phyloP scores from a whole-genome alignment of 2,329 filamentous ascomycete species.

The Sporothrix brunneoviolacea region DNA sequence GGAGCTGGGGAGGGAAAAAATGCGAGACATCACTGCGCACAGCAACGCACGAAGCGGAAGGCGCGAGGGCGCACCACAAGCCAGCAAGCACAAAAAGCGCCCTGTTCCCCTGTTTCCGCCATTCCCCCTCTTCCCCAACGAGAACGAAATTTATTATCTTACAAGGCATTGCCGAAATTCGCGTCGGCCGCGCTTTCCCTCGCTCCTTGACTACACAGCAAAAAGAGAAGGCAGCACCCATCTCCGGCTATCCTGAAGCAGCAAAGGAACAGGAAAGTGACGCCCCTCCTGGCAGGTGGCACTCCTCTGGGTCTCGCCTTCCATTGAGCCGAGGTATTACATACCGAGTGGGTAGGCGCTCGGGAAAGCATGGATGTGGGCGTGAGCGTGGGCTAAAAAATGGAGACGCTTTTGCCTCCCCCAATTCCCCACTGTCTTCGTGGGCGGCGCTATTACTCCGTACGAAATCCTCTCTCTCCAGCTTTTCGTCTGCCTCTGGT shows the following conservation, averaged over 20 bases:
- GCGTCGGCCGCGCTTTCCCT: constrained; percentile 3
- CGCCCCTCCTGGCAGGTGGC: neutral
- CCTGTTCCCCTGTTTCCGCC: too few relatives aligned
- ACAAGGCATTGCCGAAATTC: neutral
- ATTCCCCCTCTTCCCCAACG: too few relatives aligned
- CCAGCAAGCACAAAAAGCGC: neutral
- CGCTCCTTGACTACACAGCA: neutral
- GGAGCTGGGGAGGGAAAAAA: constrained; percentile 1
- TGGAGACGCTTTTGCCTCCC: constrained; percentile 1
- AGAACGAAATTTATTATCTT: too few relatives aligned
- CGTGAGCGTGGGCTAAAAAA: neutral
- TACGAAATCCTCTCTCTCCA: too few relatives aligned
- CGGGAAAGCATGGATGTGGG: neutral
- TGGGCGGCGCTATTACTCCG: too few relatives aligned
- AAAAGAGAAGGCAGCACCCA: neutral
- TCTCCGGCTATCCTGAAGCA: neutral
- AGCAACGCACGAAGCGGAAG: neutral
- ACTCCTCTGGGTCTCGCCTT: constrained; percentile 7
- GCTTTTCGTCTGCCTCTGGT: too few relatives aligned
- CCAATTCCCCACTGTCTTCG: neutral
- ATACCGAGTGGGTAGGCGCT: too few relatives aligned
- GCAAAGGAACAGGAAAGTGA: neutral
- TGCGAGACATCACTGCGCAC: neutral
- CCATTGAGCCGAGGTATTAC: constrained; percentile 15
- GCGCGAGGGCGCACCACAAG: neutral